Percentiles rank a stretch among this genome's conserved stretches.
These are phyloP conservation scores for Chrysanthemum seticuspe DNA, from an alignment of 129 eudicot genomes.

Conservation along the genomic window DNA sequence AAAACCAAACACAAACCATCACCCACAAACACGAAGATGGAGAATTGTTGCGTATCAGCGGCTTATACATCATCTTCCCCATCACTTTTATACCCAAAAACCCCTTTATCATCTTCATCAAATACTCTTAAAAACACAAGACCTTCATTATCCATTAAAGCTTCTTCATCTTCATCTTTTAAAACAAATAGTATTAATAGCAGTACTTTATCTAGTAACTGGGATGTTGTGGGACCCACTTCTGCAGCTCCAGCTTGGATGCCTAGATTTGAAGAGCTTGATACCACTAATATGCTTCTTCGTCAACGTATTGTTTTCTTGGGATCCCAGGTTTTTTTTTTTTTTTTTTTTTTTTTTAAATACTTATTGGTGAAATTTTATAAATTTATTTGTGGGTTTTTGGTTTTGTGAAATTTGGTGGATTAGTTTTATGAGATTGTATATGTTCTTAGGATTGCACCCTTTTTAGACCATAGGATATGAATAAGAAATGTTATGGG, in stretches of 20 bases:
- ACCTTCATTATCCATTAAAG: conserved; percentile 35
- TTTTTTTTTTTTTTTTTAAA: no score
- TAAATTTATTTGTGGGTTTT: background rate
- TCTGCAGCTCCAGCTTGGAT: conserved; percentile 62
- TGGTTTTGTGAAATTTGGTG: conserved; percentile 1
- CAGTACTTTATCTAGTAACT: conserved; percentile 43
- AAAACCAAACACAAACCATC: background rate
- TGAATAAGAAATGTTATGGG: no score
- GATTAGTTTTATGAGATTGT: background rate
- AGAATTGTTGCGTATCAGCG: conserved; percentile 51
- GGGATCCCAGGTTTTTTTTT: conserved; percentile 57
- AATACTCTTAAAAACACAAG: conserved; percentile 1
- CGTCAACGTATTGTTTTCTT: conserved; percentile 88
- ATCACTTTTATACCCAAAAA: conserved; percentile 24
- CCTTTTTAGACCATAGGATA: background rate
- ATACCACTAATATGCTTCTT: conserved; percentile 96
- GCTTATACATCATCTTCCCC: conserved; percentile 54
- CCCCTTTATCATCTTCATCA: conserved; percentile 4
- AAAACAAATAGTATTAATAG: conserved; percentile 2
- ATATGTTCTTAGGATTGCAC: background rate
- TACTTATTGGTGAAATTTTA: background rate
- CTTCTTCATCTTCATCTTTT: conserved; percentile 33
- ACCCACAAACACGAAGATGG: conserved; percentile 39
- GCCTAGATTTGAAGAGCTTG: conserved; percentile 91
- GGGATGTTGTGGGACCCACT: conserved; percentile 58